Conservation (phyloP, 129 eudicot genomes). For the Chrysanthemum lavandulifolium region DNA sequence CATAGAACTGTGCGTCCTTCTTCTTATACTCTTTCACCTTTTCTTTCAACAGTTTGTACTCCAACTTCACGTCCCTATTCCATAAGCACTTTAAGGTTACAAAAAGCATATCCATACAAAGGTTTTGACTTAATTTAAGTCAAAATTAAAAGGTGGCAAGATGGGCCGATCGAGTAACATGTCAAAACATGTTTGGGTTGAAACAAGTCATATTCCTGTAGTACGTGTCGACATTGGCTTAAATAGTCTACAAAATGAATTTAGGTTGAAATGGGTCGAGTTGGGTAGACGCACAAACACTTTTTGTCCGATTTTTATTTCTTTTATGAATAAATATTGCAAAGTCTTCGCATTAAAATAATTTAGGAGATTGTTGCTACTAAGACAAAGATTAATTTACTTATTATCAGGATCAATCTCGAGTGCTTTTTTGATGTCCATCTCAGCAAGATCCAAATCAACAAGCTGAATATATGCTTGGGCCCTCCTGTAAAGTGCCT, state of each 20-base stretch:
- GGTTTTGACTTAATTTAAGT: slow-evolving; percentile 1
- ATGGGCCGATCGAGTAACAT: background rate
- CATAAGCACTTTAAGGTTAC: background rate
- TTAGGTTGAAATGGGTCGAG: too few species aligned
- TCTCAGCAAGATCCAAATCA: slow-evolving; percentile 64
- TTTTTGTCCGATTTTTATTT: too few species aligned
- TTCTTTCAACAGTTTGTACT: slow-evolving; percentile 41
- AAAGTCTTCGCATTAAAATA: too few species aligned
- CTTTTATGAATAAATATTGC: too few species aligned
- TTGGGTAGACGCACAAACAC: too few species aligned
- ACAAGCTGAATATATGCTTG: slow-evolving; percentile 55
- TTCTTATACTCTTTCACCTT: slow-evolving; percentile 45
- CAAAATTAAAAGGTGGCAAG: background rate
- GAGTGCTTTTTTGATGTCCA: slow-evolving; percentile 57
- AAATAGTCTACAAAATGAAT: too few species aligned
- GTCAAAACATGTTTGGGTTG: too few species aligned
- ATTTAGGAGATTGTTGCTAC: too few species aligned
- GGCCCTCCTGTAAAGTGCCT: slow-evolving; percentile 68
- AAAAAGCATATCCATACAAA: slow-evolving; percentile 7
- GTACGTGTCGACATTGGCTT: too few species aligned
- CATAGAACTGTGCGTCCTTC: slow-evolving; percentile 36
- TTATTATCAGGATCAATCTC: slow-evolving; percentile 65
- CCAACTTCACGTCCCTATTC: slow-evolving; percentile 47
- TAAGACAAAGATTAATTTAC: slow-evolving; percentile 25
- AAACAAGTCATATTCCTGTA: too few species aligned